Evolutionary conservation across 2,329 filamentous ascomycete genomes (phyloP), one percentile per base, ranked within the genome.

Genomic region (Eurotiales sp.): DNA sequence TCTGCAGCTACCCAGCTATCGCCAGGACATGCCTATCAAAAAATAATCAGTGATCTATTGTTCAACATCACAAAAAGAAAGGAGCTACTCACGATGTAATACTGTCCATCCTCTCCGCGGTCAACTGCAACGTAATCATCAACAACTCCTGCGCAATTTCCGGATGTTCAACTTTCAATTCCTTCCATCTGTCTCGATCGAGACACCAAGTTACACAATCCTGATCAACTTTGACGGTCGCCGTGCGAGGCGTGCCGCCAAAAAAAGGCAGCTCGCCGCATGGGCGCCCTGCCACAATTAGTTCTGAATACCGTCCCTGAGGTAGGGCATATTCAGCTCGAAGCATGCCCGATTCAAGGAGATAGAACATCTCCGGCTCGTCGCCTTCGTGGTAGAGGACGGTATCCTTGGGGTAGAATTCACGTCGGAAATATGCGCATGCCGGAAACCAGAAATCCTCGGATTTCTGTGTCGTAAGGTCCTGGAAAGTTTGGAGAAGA

Each of bases 251-350:
- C 1, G 92, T 97, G 63, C 95, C 88, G 2, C 86, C 90, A 72
- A 99, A 99, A 74, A 99, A 99, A 0, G 93, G 93, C 48, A 99
- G 72, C 72, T 99, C 93, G 30, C 93, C 93, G 61, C 92, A 97
- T 0, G 93, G 96, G 1, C 93, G 93, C 14, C 93, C 93, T 0
- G 91, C 88, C 1, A 96, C 86, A 50, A 97, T 96, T 62, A 89
- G 88, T 69, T 99, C 93, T 55, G 87, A 89, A 59, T 95, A 87
- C 60, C 80, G 82, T 0, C 93, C 93, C 65, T 97, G 93, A 1
- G 93, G 90, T 27, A 95, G 79, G 56, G 92, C 82, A 66, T 99
- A 97, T 61, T 96, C 91, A 3, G 88, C 90, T 14, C 91, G 83
- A 27, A 99, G 77, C 59, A 97, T 90, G 30, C 93, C 93, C 5